Percentiles rank a stretch among this genome's conserved stretches.
Evolutionary conservation across 2,329 filamentous ascomycete species (phyloP).

Genomic region (Alternaria triticina): DNA sequence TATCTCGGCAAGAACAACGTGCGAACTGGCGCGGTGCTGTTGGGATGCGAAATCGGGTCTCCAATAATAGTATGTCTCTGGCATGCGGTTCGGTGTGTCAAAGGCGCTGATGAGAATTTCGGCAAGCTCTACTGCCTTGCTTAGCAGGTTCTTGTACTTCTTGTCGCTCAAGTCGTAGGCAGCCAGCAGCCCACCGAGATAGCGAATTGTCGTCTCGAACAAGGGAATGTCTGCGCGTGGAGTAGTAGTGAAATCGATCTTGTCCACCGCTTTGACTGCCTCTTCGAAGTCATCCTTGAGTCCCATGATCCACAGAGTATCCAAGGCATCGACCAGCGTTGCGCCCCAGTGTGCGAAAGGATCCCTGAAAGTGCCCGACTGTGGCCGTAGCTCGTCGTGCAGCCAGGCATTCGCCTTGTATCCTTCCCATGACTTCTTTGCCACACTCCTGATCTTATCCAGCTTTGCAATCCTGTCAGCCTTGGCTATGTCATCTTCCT

Average conservation of each 20-base stretch:
- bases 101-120: slow-evolving; percentile 71
- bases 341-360: slow-evolving; percentile 93
- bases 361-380: slow-evolving; percentile 71
- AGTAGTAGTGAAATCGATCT: slow-evolving; percentile 67
- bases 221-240: slow-evolving; percentile 63
- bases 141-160: slow-evolving; percentile 59
- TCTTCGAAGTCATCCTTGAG: slow-evolving; percentile 69
- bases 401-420: slow-evolving; percentile 83
- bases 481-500: slow-evolving; percentile 61
- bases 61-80: slow-evolving; percentile 65
- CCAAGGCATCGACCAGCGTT: slow-evolving; percentile 78
- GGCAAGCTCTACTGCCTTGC: slow-evolving; percentile 68
- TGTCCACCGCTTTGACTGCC: slow-evolving; percentile 64
- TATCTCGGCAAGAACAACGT: slow-evolving; percentile 56
- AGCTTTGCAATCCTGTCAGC: slow-evolving; percentile 69
- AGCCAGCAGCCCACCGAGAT: slow-evolving; percentile 72
- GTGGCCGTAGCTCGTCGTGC: slow-evolving; percentile 83
- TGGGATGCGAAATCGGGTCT: slow-evolving; percentile 49
- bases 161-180: slow-evolving; percentile 71
- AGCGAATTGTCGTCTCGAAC: slow-evolving; percentile 75
- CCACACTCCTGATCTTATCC: slow-evolving; percentile 72
- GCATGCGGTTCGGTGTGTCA: slow-evolving; percentile 73
- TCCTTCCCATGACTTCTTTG: slow-evolving; percentile 79
- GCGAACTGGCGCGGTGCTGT: slow-evolving; percentile 49
- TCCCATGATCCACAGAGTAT: slow-evolving; percentile 77